Evolutionary conservation across 2,329 filamentous ascomycete species (phyloP), one percentile per base, ranked within the genome.

Genomic region (Ophiognomonia clavigignenti-juglandacearum): DNA sequence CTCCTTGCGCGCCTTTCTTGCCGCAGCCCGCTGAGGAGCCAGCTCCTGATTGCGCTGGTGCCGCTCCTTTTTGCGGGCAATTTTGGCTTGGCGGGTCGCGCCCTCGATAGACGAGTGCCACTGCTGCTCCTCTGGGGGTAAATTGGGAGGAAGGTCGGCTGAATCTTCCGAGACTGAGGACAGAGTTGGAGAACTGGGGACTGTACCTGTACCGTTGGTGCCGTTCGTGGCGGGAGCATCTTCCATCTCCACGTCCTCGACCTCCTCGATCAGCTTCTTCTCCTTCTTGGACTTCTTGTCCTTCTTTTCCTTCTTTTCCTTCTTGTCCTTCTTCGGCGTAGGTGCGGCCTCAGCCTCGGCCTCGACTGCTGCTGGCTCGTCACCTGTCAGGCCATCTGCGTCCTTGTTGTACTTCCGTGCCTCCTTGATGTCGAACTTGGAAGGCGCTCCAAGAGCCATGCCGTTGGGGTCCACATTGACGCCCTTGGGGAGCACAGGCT

Each of bases 361-460:
- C n/a, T 35, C n/a, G 9, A 71, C 70, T 13, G 73, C 75, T 32
- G 83, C 77, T 13, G 79, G 75, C 56, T 85, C 84, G 58, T 88
- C 80, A 39, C 80, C 81, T 51, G 75, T 75, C 42, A 96, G 72
- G 54, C 90, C 92, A 67, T 98, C 93, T 45, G 89, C 93, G 63
- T 97, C 91, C 40, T 82, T 78, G 67, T 97, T 97, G 77, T 98
- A 98, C 69, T 92, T 93, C 63, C 88, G 80, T 10, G 87, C 86
- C 67, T 96, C 89, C 72, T 95, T 95, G 61, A 98, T 77, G 54
- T 91, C 87, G 78, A 88, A 95, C 70, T 95, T 95, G 59, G 83
- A 82, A 48, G 83, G 80, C 24, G 77, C 70, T 35, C 72, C 69
- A 32, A 71, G 70, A 29, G 76, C 65, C 55, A 83, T 78, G 51